phyloP scores from a whole-genome alignment of 2,329 filamentous ascomycete genomes.

The Calonectria hongkongensis region DNA sequence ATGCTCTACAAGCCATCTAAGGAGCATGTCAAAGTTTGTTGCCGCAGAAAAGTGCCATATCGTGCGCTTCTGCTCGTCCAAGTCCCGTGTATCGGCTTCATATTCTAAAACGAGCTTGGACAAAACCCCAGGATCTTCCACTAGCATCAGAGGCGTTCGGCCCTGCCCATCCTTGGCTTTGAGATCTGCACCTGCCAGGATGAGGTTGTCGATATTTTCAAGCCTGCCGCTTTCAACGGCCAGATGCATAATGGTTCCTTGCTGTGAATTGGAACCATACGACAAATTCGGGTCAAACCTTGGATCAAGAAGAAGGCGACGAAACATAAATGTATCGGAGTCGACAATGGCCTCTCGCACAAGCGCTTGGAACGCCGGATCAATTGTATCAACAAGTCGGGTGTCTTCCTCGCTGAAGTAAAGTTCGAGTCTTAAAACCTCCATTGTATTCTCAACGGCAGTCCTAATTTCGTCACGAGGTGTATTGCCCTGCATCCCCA shows the following conservation, averaged over 20 bases:
- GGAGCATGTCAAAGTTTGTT: slow-evolving; percentile 55
- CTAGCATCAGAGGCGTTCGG: slow-evolving; percentile 61
- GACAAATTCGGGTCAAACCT: slow-evolving; percentile 57
- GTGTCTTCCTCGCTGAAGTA: slow-evolving; percentile 23
- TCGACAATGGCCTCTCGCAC: slow-evolving; percentile 54
- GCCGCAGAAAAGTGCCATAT: slow-evolving; percentile 63
- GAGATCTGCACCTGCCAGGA: slow-evolving; percentile 55
- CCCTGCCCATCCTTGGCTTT: slow-evolving; percentile 53
- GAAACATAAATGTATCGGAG: slow-evolving; percentile 49
- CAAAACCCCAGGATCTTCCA: slow-evolving; percentile 54
- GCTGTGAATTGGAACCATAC: slow-evolving; percentile 34
- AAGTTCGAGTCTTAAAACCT: slow-evolving; percentile 41
- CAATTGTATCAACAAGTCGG: slow-evolving; percentile 35
- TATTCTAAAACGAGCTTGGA: slow-evolving; percentile 53
- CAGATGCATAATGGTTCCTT: slow-evolving; percentile 58
- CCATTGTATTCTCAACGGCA: slow-evolving; percentile 44
- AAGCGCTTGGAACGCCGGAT: slow-evolving; percentile 48
- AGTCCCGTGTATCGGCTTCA: slow-evolving; percentile 54
- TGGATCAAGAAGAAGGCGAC: slow-evolving; percentile 55
- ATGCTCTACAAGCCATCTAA: slow-evolving; percentile 56
- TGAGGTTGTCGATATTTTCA: slow-evolving; percentile 55
- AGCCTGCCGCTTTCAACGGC: slow-evolving; percentile 53
- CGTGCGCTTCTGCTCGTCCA: slow-evolving; percentile 57
- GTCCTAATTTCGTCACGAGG: slow-evolving; percentile 41
- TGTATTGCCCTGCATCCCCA: slow-evolving; percentile 8